These are phyloP conservation scores for Apiotrichum gracile DNA, from an alignment of 1,284 basidiomycete species.

Conservation along the genomic window DNA sequence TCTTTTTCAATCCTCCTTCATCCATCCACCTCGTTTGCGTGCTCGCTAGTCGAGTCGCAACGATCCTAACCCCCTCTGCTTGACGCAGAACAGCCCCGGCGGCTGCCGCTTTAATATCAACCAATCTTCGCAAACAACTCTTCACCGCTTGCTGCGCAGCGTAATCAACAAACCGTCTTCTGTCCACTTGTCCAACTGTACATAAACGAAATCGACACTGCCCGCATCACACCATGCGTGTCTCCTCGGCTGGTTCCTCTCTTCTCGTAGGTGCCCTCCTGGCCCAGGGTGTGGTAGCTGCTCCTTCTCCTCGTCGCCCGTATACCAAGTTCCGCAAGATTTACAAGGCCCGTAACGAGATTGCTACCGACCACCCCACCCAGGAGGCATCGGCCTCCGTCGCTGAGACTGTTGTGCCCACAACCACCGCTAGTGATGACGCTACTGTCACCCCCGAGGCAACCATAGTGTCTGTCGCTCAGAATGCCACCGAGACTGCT, in stretches of 20 bases:
- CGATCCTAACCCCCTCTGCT: slow-evolving; percentile 13
- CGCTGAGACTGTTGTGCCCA: slow-evolving; percentile 2
- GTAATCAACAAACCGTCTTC: slow-evolving; percentile 8
- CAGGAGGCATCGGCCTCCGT: slow-evolving; percentile 1
- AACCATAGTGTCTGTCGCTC: neutral
- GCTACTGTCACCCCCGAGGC: too few relatives aligned
- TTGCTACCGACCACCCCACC: neutral
- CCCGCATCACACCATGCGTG: slow-evolving; percentile 11
- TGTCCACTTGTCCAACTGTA: neutral
- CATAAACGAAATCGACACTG: neutral
- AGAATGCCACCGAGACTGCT: neutral
- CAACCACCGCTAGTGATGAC: too few relatives aligned
- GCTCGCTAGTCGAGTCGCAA: slow-evolving; percentile 19
- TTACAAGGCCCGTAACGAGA: slow-evolving; percentile 11
- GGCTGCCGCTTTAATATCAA: slow-evolving; percentile 16
- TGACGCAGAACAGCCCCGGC: slow-evolving; percentile 29
- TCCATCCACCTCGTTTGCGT: too few relatives aligned
- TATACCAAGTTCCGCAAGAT: slow-evolving; percentile 20
- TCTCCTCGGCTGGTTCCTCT: slow-evolving; percentile 18
- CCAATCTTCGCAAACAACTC: neutral
- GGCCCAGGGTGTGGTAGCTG: slow-evolving; percentile 23
- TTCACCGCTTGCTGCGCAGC: slow-evolving; percentile 9
- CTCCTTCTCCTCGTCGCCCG: slow-evolving; percentile 23
- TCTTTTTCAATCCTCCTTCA: neutral
- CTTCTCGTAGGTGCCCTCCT: slow-evolving; percentile 32